Evolutionary conservation across 1,284 basidiomycete species (phyloP).

Genomic region (Mycena sp.): DNA sequence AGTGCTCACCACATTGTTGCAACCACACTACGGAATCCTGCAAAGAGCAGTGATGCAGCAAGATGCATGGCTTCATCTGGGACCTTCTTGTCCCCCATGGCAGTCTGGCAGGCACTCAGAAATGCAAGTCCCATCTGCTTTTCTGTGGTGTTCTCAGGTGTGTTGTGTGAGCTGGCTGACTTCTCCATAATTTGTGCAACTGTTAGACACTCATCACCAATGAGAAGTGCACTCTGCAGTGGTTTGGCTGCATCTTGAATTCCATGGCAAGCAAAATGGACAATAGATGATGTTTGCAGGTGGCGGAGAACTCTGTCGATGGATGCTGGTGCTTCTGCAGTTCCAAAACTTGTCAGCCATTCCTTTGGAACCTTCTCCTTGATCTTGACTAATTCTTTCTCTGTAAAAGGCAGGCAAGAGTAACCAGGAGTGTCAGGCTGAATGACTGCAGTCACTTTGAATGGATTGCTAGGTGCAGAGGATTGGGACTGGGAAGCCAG

Average conservation of each 20-base stretch:
- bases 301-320: neutral
- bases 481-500: neutral
- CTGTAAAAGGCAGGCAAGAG: neutral
- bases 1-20: conserved; percentile 36
- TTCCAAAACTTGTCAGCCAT: neutral
- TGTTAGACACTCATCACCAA: too few species aligned
- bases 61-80: conserved; percentile 34
- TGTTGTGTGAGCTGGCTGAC: too few species aligned
- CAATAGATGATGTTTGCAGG: neutral
- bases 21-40: conserved; percentile 29
- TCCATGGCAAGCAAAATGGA: conserved; percentile 1
- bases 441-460: neutral
- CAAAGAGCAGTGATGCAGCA: conserved; percentile 26
- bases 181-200: too few species aligned
- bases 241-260: too few species aligned
- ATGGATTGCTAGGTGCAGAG: neutral
- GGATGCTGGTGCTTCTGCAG: neutral
- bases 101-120: conserved; percentile 33
- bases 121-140: conserved; percentile 26
- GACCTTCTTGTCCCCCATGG: conserved; percentile 21
- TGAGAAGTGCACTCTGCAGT: too few species aligned
- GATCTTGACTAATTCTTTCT: neutral
- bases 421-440: neutral
- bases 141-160: neutral
- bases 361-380: neutral